Percentiles rank a stretch among this genome's conserved stretches.
Evolutionary conservation across 768 basidiomycete species (phyloP).

Genomic region (Leccinum olivaceopallidum): DNA sequence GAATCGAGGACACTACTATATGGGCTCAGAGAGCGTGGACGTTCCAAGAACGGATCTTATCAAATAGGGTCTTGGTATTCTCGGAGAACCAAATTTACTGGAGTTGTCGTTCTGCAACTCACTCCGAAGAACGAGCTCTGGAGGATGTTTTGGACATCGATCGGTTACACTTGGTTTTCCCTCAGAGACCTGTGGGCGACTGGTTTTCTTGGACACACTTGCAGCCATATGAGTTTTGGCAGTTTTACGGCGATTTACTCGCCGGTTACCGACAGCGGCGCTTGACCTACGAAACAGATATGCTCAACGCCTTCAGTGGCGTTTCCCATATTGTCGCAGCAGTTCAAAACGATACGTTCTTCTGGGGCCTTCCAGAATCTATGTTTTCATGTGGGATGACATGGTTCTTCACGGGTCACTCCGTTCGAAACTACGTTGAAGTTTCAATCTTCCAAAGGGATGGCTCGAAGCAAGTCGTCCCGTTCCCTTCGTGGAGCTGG

Average conservation of each 20-base stretch:
- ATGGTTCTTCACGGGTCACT: conserved; percentile 6
- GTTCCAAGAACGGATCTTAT: conserved; percentile 21
- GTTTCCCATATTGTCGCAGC: conserved; percentile 13
- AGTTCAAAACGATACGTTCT: conserved; percentile 12
- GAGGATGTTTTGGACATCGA: conserved; percentile 5
- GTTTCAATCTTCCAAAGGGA: conserved; percentile 8
- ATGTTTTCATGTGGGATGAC: conserved; percentile 14
- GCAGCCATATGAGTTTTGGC: neutral
- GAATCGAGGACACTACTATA: conserved; percentile 4
- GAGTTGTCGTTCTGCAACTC: conserved; percentile 10
- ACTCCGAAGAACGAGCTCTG: conserved; percentile 17
- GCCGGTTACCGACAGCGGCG: conserved; percentile 10
- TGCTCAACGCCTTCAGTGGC: conserved; percentile 17
- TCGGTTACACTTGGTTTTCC: neutral
- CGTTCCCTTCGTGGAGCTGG: conserved; percentile 25
- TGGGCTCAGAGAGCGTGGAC: conserved; percentile 22
- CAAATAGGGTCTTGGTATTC: conserved; percentile 19
- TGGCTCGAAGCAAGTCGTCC: conserved; percentile 5
- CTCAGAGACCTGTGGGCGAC: neutral
- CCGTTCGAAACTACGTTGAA: neutral
- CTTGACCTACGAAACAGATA: conserved; percentile 17
- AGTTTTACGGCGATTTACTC: conserved; percentile 1
- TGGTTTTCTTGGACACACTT: conserved; percentile 2
- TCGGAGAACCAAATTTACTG: conserved; percentile 21
- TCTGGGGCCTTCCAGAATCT: conserved; percentile 20